phyloP scores from a whole-genome alignment of 768 basidiomycete genomes.

The Calocybe gangraenosa region DNA sequence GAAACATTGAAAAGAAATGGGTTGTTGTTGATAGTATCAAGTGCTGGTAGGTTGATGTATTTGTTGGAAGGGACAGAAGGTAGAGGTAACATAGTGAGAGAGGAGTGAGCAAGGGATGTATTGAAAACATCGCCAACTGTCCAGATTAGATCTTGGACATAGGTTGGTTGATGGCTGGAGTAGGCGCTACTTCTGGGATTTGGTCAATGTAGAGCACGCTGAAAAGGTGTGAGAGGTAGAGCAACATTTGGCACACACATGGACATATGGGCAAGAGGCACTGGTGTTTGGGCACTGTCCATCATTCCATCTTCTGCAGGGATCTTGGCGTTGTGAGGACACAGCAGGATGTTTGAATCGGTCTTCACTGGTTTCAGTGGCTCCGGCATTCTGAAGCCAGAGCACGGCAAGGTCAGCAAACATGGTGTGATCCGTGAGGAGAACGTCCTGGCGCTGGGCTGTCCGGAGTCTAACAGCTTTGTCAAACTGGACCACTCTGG shows the following conservation, averaged over 20 bases:
- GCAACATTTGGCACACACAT: conserved; percentile 15
- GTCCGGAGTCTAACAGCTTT: conserved; percentile 9
- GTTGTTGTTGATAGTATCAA: not conserved
- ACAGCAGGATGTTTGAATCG: not conserved
- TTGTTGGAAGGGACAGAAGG: not conserved
- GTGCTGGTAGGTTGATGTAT: not conserved
- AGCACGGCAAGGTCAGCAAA: too few relatives aligned
- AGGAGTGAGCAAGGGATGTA: not conserved
- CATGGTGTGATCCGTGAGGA: too few relatives aligned
- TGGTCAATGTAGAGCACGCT: not conserved
- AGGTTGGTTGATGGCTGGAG: not conserved
- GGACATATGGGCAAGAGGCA: conserved; percentile 12
- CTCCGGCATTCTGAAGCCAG: too few relatives aligned
- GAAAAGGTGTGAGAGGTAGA: conserved; percentile 1
- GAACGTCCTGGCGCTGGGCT: conserved; percentile 8
- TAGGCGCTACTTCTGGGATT: not conserved
- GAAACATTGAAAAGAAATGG: not conserved
- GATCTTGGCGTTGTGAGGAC: conserved; percentile 1
- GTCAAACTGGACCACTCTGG: conserved; percentile 25
- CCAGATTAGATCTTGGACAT: conserved; percentile 3
- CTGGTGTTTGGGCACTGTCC: conserved; percentile 13
- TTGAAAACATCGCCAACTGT: not conserved
- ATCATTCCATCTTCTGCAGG: conserved; percentile 15
- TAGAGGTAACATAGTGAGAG: not conserved
- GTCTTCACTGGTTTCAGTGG: not conserved